Conservation (phyloP, 176 grass and related monocot genomes). For the Ampelocalamus luodianensis region DNA sequence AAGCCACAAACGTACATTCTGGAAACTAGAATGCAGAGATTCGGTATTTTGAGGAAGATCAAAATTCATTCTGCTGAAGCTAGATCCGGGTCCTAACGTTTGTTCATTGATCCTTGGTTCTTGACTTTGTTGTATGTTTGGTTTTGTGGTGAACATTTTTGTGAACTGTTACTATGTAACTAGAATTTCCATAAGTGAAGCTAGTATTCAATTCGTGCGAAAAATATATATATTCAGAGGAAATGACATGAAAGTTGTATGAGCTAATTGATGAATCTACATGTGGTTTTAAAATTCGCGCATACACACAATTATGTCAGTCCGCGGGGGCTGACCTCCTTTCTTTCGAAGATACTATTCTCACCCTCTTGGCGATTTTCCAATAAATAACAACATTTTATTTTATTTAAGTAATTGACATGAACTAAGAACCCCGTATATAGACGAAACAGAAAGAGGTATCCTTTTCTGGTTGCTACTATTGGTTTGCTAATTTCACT, state of each 20-base stretch:
- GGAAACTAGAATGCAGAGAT: conserved; percentile 12
- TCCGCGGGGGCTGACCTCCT: background rate
- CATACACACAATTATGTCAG: background rate
- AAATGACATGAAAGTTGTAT: background rate
- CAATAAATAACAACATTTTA: background rate
- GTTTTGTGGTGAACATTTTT: conserved; percentile 29
- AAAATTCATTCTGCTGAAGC: conserved; percentile 17
- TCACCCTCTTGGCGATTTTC: background rate
- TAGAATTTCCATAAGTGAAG: conserved; percentile 21
- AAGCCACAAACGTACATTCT: conserved; percentile 25
- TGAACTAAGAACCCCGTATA: background rate
- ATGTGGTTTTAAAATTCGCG: background rate
- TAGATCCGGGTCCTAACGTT: conserved; percentile 25
- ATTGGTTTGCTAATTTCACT: too few relatives aligned
- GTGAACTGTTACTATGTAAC: conserved; percentile 23
- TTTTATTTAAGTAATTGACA: background rate
- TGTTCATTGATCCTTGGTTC: conserved; percentile 32
- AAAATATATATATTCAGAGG: background rate
- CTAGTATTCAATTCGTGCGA: background rate
- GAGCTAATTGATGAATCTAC: background rate
- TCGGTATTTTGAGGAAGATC: background rate
- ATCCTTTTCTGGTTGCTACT: background rate
- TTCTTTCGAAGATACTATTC: background rate
- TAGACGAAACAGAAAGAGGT: background rate
- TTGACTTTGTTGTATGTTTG: conserved; percentile 36